Conservation (phyloP, 2,329 filamentous ascomycete genomes). For the Ophiosphaerella korrae region DNA sequence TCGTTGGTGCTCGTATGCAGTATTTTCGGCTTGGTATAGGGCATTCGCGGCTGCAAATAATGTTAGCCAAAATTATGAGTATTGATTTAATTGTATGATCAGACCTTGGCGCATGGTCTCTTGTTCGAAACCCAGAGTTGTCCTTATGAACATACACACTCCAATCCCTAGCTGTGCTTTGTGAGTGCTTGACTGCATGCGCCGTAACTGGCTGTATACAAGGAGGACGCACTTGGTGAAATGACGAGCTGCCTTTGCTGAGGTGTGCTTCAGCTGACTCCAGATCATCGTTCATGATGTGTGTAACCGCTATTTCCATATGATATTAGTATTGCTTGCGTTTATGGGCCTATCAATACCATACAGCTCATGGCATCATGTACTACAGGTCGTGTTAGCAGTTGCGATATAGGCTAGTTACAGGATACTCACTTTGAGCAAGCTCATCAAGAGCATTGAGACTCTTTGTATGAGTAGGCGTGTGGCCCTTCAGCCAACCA, state of each 20-base stretch:
- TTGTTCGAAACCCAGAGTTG: conserved; percentile 89
- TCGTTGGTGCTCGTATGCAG: conserved; percentile 76
- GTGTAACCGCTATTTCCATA: conserved; percentile 60
- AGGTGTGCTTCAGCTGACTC: conserved; percentile 78
- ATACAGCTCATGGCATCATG: conserved; percentile 55
- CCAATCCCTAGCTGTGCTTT: conserved; percentile 70
- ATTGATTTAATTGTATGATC: conserved; percentile 8
- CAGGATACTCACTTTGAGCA: conserved; percentile 54
- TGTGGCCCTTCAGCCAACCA: conserved; percentile 46
- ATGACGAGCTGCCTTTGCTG: conserved; percentile 76
- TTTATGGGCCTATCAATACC: conserved; percentile 3
- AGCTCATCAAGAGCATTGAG: conserved; percentile 63
- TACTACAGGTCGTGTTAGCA: conserved; percentile 41
- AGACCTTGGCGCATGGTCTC: conserved; percentile 79
- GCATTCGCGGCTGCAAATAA: conserved; percentile 65
- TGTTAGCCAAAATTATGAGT: conserved; percentile 8
- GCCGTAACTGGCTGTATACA: background rate
- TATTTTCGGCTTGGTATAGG: conserved; percentile 75
- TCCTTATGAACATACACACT: conserved; percentile 82
- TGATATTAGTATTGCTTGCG: conserved; percentile 28
- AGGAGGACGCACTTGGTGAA: conserved; percentile 67
- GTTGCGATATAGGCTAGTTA: background rate
- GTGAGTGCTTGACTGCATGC: conserved; percentile 20
- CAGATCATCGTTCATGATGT: conserved; percentile 90
- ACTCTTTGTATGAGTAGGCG: conserved; percentile 56